Conservation (phyloP, 2,329 filamentous ascomycete species). For the Tympanopsis confertula region DNA sequence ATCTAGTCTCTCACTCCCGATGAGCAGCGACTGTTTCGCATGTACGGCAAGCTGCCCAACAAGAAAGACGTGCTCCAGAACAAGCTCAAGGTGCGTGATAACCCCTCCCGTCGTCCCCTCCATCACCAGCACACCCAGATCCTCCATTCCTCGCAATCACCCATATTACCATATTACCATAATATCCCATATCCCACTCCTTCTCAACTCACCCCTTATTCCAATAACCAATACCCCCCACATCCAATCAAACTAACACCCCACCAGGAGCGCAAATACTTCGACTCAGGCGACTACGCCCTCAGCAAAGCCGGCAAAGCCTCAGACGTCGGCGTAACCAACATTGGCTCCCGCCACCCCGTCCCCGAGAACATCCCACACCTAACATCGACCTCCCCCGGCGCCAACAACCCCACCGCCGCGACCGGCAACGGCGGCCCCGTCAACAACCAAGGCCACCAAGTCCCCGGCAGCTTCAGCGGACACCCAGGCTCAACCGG, state of each 20-base stretch:
- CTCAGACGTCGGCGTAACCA: slow-evolving; percentile 83
- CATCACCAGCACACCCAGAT: no score
- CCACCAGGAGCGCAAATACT: slow-evolving; percentile 81
- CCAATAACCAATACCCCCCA: slow-evolving; percentile 1
- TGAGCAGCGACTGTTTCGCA: slow-evolving; percentile 89
- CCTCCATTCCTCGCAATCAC: no score
- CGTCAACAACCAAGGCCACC: slow-evolving; percentile 19
- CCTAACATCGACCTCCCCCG: slow-evolving; percentile 33
- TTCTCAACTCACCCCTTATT: background rate
- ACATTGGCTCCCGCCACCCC: slow-evolving; percentile 88
- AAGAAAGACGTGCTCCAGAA: slow-evolving; percentile 95
- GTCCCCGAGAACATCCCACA: slow-evolving; percentile 92
- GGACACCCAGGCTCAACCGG: slow-evolving; percentile 29
- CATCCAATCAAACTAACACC: slow-evolving; percentile 1
- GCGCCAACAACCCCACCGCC: slow-evolving; percentile 17
- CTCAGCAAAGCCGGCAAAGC: slow-evolving; percentile 96
- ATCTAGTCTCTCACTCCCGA: slow-evolving; percentile 76
- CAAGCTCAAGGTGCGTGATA: slow-evolving; percentile 66
- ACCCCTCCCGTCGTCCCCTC: slow-evolving; percentile 1
- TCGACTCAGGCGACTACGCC: slow-evolving; percentile 91
- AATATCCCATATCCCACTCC: no score
- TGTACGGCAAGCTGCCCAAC: slow-evolving; percentile 95
- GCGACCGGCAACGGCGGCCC: slow-evolving; percentile 11
- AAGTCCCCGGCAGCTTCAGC: slow-evolving; percentile 27
- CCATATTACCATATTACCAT: no score